Percentiles rank a stretch among this genome's conserved stretches.
Conservation (phyloP, 345 rosid genomes). For the Arabis alpina region DNA sequence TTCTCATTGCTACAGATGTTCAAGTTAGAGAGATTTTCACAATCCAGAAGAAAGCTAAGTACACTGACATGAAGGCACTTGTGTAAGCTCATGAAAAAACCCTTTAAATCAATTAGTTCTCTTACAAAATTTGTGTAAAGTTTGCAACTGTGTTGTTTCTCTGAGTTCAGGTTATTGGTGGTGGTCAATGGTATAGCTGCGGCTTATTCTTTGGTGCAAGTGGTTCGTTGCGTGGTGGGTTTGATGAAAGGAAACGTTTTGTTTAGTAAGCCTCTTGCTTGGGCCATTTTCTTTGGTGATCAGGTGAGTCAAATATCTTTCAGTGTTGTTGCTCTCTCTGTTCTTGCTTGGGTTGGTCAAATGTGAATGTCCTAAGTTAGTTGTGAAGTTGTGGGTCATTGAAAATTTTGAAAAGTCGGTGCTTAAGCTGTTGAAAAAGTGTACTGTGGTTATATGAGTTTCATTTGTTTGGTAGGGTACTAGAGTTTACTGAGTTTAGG, state of each 20-base stretch:
- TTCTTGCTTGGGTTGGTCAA: constrained; percentile 8
- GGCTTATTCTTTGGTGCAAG: constrained; percentile 76
- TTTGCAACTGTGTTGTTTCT: not conserved
- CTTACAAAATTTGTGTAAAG: not conserved
- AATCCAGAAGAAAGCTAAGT: constrained; percentile 72
- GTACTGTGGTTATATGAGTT: not conserved
- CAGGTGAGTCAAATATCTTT: constrained; percentile 56
- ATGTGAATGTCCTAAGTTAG: not conserved
- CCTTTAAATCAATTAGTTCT: too few relatives aligned
- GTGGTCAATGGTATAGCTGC: constrained; percentile 72
- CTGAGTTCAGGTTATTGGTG: constrained; percentile 71
- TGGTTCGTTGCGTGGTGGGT: constrained; percentile 71
- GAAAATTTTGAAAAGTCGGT: not conserved
- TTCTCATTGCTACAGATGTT: constrained; percentile 76
- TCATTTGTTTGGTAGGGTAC: constrained; percentile 26
- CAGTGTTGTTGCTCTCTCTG: constrained; percentile 9
- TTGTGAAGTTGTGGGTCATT: not conserved
- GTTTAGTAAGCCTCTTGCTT: constrained; percentile 78
- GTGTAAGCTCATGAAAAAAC: constrained; percentile 57
- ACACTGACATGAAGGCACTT: constrained; percentile 94
- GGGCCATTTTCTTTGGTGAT: constrained; percentile 90
- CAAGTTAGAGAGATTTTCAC: constrained; percentile 76
- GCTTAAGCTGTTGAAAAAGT: constrained; percentile 9
- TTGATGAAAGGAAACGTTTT: constrained; percentile 70
- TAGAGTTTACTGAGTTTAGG: constrained; percentile 1